Conservation (phyloP, 2,329 filamentous ascomycete species). For the Fusarium sp. region DNA sequence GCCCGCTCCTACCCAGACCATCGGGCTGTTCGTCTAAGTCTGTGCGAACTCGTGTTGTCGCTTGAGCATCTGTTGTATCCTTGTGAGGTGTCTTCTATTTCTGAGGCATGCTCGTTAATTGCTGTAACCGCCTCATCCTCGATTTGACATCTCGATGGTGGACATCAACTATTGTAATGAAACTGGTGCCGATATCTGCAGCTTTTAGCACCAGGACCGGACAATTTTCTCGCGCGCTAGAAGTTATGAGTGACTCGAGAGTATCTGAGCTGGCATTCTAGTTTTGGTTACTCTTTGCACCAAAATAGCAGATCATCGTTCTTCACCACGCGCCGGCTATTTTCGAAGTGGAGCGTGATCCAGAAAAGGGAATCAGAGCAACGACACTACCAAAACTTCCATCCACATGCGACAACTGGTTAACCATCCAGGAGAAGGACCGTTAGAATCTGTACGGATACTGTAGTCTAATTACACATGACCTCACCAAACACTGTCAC, state of each 20-base stretch:
- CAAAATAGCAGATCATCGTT: slow-evolving; percentile 11
- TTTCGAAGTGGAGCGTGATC: background rate
- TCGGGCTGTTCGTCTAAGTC: background rate
- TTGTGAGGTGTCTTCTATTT: background rate
- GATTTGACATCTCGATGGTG: background rate
- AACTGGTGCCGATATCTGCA: background rate
- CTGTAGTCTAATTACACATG: background rate
- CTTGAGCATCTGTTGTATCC: background rate
- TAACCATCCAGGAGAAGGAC: background rate
- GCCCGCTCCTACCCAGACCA: slow-evolving; percentile 4
- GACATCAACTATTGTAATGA: background rate
- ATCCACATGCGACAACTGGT: background rate
- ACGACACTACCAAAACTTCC: background rate
- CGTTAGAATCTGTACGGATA: background rate
- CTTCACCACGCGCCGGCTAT: background rate
- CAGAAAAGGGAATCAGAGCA: slow-evolving; percentile 4
- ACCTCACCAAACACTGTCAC: background rate
- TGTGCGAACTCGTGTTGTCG: background rate
- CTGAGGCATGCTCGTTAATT: background rate
- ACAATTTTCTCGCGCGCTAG: background rate
- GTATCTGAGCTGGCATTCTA: background rate
- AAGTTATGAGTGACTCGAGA: background rate
- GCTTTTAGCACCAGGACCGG: background rate
- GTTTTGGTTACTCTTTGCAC: background rate
- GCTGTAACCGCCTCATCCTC: background rate